These are phyloP conservation scores for Wallacemonas sp. DNA, from an alignment of 208 protist species.

Conservation along the genomic window DNA sequence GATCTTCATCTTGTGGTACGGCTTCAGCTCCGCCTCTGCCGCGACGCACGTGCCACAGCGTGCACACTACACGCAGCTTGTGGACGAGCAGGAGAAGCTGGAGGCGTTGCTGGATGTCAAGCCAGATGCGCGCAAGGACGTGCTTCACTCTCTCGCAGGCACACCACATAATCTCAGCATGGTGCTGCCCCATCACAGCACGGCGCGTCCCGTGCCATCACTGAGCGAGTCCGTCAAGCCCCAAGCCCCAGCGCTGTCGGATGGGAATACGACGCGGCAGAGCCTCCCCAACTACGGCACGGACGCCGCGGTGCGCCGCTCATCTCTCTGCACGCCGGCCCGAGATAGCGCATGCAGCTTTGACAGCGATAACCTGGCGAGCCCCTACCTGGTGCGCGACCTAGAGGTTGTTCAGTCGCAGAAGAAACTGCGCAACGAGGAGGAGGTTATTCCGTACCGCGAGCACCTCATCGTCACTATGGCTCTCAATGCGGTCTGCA, in stretches of 20 bases:
- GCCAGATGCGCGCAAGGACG: neutral
- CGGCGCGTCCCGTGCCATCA: neutral
- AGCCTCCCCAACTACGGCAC: neutral
- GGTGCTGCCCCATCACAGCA: neutral
- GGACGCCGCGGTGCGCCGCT: neutral
- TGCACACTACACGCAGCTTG: slow-evolving; percentile 38
- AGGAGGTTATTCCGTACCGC: slow-evolving; percentile 38
- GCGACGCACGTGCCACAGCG: slow-evolving; percentile 60
- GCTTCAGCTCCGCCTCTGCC: slow-evolving; percentile 54
- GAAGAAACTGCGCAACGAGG: slow-evolving; percentile 35
- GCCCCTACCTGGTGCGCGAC: neutral
- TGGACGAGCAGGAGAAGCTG: slow-evolving; percentile 34
- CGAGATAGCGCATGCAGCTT: neutral
- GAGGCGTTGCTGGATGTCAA: slow-evolving; percentile 14
- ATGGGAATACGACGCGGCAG: neutral
- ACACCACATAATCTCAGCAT: neutral
- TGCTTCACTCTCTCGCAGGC: neutral
- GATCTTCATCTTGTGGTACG: slow-evolving; percentile 79
- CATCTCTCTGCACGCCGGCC: neutral
- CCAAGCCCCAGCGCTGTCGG: neutral
- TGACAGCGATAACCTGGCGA: neutral
- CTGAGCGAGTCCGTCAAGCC: neutral
- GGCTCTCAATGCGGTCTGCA: slow-evolving; percentile 37
- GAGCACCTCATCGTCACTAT: slow-evolving; percentile 69
- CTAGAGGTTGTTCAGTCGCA: slow-evolving; percentile 19